Base-by-base conservation (phyloP, 805 yeast genomes). In the Yarrowia porcina region DNA sequence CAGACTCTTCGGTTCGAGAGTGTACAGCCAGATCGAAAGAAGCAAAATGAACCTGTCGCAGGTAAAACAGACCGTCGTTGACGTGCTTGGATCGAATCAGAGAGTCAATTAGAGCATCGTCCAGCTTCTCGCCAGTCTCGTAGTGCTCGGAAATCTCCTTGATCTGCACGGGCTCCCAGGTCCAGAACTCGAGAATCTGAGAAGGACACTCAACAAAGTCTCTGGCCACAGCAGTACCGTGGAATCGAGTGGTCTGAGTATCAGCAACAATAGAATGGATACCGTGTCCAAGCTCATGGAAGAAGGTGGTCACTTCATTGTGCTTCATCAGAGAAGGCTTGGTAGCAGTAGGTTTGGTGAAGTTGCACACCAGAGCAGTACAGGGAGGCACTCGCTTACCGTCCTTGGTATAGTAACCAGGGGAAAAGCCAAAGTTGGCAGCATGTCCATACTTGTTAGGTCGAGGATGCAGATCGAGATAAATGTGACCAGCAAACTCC, bases 201-300 rank as follows among this genome's bases (percentile, higher is more conserved):
- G 96, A 89, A 27, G 96, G 97, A 64, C 93, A 89, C 74, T 90
- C 96, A 56, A 90, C 96, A 75, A 90, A 90, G 75, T 90, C 96
- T 81, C 94, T 80, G 38, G 88, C 84, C 47, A 88, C 93, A 39
- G 82, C 78, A 30, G 92, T 86, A 21, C 96, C 96, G 70, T 84
- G 87, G 75, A 89, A 89, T 66, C 86, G 79, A 1, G 87, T 79
- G 67, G 82, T 84, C 64, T 76, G 77, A 27, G 92, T 86, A 65
- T 80, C 77, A 11, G 92, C 89, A 63, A 89, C 79, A 52, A 89
- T 75, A 67, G 84, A 87, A 74, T 90, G 97, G 64, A 90, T 87
- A 63, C 96, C 96, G 70, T 90, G 96, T 25, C 96, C 96, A 67
- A 89, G 79, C 74, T 90, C 96, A 71, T 90, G 96, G 85, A 90